Evolutionary conservation across 1,284 basidiomycete genomes (phyloP).

Genomic region (Leccinum insigne): DNA sequence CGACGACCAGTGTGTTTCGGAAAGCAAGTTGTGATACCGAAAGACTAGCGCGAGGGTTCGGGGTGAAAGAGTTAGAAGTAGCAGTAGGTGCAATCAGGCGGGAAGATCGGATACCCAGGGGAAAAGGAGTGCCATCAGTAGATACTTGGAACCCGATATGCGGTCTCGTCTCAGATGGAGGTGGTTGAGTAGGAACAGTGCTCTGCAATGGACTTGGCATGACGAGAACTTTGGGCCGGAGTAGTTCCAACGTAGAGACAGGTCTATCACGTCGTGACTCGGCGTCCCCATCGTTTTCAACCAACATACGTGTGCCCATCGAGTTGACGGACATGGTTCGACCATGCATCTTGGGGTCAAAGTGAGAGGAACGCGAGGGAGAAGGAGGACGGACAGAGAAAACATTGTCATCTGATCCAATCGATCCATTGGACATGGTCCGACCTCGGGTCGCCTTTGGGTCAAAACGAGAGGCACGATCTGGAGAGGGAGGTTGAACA

Average conservation of each 20-base stretch:
- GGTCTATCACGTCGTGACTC: conserved; percentile 49
- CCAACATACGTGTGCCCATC: conserved; percentile 59
- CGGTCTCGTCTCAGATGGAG: conserved; percentile 34
- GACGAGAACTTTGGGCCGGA: conserved; percentile 80
- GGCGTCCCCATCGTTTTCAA: conserved; percentile 55
- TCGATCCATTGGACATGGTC: conserved; percentile 40
- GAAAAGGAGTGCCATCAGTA: conserved; percentile 67
- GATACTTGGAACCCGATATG: conserved; percentile 63
- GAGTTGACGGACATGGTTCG: conserved; percentile 69
- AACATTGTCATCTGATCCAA: conserved; percentile 53
- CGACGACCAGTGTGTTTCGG: conserved; percentile 69
- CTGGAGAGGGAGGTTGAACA: conserved; percentile 35
- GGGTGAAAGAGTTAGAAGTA: conserved; percentile 67
- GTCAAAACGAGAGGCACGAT: conserved; percentile 41
- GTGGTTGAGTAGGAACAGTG: conserved; percentile 33
- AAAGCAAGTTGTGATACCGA: conserved; percentile 79
- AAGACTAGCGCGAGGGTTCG: conserved; percentile 71
- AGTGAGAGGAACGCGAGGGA: conserved; percentile 59
- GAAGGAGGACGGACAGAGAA: conserved; percentile 63
- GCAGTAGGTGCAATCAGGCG: conserved; percentile 48
- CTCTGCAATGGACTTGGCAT: conserved; percentile 83
- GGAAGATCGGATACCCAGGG: conserved; percentile 61
- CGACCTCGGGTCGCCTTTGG: conserved; percentile 38
- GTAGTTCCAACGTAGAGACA: conserved; percentile 67
- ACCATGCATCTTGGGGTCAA: conserved; percentile 69